Evolutionary conservation across 1,139 yeast genomes (phyloP).

Genomic region (Pichia sp.): DNA sequence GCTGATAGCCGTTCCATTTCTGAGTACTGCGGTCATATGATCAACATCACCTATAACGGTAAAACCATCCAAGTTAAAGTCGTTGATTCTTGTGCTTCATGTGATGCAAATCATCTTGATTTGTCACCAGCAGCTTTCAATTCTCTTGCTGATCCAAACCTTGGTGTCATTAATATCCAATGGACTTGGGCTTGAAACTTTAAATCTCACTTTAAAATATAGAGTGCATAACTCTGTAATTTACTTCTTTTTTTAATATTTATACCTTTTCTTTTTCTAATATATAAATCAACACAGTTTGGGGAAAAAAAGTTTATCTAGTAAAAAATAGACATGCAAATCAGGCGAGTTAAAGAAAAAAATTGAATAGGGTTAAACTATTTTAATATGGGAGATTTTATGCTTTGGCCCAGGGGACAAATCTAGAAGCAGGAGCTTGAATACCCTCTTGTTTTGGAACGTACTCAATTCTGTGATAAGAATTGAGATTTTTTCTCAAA

Average conservation of each 20-base stretch:
- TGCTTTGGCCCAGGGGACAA: constrained; percentile 42
- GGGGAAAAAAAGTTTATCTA: neutral
- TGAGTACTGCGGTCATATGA: constrained; percentile 42
- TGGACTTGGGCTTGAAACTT: constrained; percentile 35
- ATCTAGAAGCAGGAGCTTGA: constrained; percentile 51
- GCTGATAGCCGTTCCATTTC: constrained; percentile 25
- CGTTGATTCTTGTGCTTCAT: constrained; percentile 49
- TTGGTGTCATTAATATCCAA: constrained; percentile 40
- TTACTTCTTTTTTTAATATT: neutral
- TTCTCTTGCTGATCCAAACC: constrained; percentile 36
- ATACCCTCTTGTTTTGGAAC: constrained; percentile 74
- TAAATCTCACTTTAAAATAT: neutral
- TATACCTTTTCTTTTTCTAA: neutral
- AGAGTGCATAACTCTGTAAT: neutral
- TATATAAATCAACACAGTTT: neutral
- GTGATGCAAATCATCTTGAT: constrained; percentile 41
- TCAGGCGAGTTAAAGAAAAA: too few relatives aligned
- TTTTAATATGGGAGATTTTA: constrained; percentile 1
- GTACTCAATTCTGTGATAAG: constrained; percentile 77
- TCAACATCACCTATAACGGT: constrained; percentile 36
- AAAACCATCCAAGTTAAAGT: constrained; percentile 44
- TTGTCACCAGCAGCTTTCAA: constrained; percentile 48
- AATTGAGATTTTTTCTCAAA: constrained; percentile 81
- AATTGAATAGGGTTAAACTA: too few relatives aligned
- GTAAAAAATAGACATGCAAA: too few relatives aligned